Conservation (phyloP, 495 filamentous ascomycete species). For the Neurospora intermedia region DNA sequence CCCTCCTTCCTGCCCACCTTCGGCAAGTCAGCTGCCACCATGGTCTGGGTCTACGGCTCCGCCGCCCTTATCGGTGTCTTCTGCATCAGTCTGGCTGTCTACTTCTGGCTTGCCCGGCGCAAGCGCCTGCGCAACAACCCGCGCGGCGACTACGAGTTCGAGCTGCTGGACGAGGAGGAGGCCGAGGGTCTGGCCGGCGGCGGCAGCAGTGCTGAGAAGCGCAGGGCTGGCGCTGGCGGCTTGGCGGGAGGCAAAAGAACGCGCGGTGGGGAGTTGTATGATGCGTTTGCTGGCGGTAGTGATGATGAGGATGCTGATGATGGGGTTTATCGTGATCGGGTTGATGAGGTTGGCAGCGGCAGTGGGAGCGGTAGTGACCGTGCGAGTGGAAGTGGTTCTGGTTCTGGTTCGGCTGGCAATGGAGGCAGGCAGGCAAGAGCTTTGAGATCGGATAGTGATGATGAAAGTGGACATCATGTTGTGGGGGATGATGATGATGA, state of each 20-base stretch:
- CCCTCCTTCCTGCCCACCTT: slow-evolving; percentile 93
- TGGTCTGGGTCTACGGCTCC: slow-evolving; percentile 90
- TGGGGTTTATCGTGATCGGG: slow-evolving; percentile 11
- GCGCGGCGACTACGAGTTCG: slow-evolving; percentile 88
- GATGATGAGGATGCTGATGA: slow-evolving; percentile 43
- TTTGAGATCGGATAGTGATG: slow-evolving; percentile 31
- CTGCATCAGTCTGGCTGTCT: slow-evolving; percentile 66
- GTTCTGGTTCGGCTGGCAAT: background rate
- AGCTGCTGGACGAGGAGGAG: slow-evolving; percentile 79
- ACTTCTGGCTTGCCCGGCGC: slow-evolving; percentile 67
- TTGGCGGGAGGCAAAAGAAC: slow-evolving; percentile 28
- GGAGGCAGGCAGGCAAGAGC: slow-evolving; percentile 4
- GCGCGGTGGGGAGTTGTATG: slow-evolving; percentile 77
- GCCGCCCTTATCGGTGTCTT: slow-evolving; percentile 76
- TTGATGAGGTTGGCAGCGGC: background rate
- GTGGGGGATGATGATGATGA: slow-evolving; percentile 19
- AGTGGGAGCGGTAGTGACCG: background rate
- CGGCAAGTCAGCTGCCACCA: slow-evolving; percentile 78
- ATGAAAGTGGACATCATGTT: slow-evolving; percentile 35
- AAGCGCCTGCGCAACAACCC: slow-evolving; percentile 63
- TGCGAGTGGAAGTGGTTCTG: background rate
- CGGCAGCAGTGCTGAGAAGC: slow-evolving; percentile 11
- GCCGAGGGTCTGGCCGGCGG: slow-evolving; percentile 38
- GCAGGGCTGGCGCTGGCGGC: background rate
- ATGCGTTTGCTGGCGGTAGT: slow-evolving; percentile 75